Percentiles rank a stretch among this genome's conserved stretches.
Conservation (phyloP, 345 rosid genomes). For the Crucihimalaya himalaica region DNA sequence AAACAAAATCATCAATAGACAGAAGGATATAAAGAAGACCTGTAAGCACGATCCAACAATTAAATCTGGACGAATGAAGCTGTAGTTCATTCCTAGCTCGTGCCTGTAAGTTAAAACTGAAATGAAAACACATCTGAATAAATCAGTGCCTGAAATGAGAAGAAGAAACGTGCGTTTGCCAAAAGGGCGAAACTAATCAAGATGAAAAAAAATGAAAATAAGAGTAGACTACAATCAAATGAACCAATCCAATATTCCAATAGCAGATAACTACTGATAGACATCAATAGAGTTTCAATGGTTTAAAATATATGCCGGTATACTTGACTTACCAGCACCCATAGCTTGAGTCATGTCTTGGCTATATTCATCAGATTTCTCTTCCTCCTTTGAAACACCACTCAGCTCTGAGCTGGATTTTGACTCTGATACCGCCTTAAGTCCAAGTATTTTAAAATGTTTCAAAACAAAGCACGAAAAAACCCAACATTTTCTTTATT, state of each 20-base stretch:
- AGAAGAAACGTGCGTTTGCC: not conserved
- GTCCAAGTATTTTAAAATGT: not conserved
- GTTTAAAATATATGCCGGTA: not conserved
- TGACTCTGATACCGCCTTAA: constrained; percentile 70
- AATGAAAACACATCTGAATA: constrained; percentile 25
- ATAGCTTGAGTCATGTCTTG: constrained; percentile 94
- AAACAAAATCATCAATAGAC: not conserved
- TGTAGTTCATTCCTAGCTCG: constrained; percentile 90
- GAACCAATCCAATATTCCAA: constrained; percentile 17
- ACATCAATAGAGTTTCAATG: not conserved
- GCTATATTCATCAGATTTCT: constrained; percentile 77
- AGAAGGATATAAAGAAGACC: constrained; percentile 48
- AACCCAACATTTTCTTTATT: not conserved
- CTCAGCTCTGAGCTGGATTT: constrained; percentile 58
- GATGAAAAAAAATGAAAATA: not conserved
- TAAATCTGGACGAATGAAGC: constrained; percentile 81
- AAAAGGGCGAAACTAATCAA: not conserved
- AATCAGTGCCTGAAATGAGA: not conserved
- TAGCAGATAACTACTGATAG: not conserved
- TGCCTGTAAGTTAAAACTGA: constrained; percentile 93
- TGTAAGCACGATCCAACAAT: constrained; percentile 97
- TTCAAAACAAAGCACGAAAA: not conserved
- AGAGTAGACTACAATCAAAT: not conserved
- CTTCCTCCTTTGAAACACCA: constrained; percentile 50
- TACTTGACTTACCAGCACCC: constrained; percentile 78